Evolutionary conservation across 148 eudicot species (phyloP), one percentile per base, ranked within the genome.

Genomic region (Silene latifolia): DNA sequence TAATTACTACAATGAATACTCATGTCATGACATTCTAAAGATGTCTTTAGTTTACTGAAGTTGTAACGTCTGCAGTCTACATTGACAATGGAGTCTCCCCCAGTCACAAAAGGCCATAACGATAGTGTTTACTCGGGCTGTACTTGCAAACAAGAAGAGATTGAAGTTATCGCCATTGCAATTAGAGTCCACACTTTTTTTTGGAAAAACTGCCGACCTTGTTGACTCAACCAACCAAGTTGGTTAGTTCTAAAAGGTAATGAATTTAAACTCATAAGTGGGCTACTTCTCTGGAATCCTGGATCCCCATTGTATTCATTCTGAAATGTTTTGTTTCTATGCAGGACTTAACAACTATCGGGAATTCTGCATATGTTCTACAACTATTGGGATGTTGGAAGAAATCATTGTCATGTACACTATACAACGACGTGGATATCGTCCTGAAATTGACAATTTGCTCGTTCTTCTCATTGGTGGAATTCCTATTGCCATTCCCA

Each of bases 401-500:
- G 99, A 95, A 84, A 88, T 95, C 51, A 76, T 95, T 67, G 99
- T 95, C 75, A 92, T 92, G 96, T 95, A 92, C 78, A 97, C 99
- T 21, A 95, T 95, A 82, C 99, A 95, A 79, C 91, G 86, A 53
- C 88, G 99, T 67, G 32, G 69, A 23, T 95, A 95, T 76, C 97
- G 99, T 60, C 99, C 99, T 56, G 99, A 98, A 59, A 95, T 95
- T 72, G 98, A 95, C 85, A 95, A 95, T 81, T 88, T 95, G 80
- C 97, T 95, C 71, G 99, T 95, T 77, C 97, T 95, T 74, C 90
- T 95, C 80, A 95, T 95, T 81, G 99, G 99, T 65, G 99, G 99
- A 74, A 95, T 95, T 80, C 99, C 99, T 13, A 95, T 95, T 78
- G 99, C 99, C 68, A 95, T 95, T 98, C 99, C 99, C 11, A 95